Base-by-base conservation (phyloP, 2,329 filamentous ascomycete species). In the Trichoderma breve region DNA sequence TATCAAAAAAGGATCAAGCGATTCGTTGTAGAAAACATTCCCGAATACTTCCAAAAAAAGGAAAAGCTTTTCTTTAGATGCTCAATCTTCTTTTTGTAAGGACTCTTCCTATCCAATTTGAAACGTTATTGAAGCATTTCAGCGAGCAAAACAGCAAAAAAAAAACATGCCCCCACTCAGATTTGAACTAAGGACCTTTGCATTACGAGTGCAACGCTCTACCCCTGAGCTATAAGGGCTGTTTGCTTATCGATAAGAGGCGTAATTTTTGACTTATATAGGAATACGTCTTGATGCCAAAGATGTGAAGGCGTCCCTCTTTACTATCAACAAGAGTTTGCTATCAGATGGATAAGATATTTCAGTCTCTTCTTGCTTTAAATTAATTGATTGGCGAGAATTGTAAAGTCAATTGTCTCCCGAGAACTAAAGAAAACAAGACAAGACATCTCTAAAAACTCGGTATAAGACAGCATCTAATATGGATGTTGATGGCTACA, bases 131-230 rank as follows among this genome's bases (percentile, higher is more conserved):
- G 12, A 32, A 39, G n/a, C 21, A 51, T 8, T 8, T 21, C 14
- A 14, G 32, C 55, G 15, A n/a, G 57, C n/a, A 60, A 60, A 34
- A 47, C n/a, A 53, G 43, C 32, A 43, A 53, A 24, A 43, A 53
- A 24, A 28, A 18, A 21, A 43, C 39, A 34, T 65, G 14, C 21
- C 47, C 30, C 62, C 30, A 26, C 14, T n/a, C 30, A 55, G 57
- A 60, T 60, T 60, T 60, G 57, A 60, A 60, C 57, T 60, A 60
- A 34, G 28, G 57, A 60, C 57, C 57, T 60, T 21, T 34, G 57
- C 57, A 60, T 60, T 60, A 60, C 57, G 57, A 60, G 57, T 60
- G 57, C 57, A 34, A 21, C 57, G 57, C 57, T 60, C 57, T 60
- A 60, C 57, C 57, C 57, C 57, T 60, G 57, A 60, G 57, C 57